A percentile compares a stretch with the other conserved stretches of the same genome.
These are phyloP conservation scores for Penicillium decumbens DNA, from an alignment of 2,329 filamentous ascomycete genomes.

Conservation along the genomic window DNA sequence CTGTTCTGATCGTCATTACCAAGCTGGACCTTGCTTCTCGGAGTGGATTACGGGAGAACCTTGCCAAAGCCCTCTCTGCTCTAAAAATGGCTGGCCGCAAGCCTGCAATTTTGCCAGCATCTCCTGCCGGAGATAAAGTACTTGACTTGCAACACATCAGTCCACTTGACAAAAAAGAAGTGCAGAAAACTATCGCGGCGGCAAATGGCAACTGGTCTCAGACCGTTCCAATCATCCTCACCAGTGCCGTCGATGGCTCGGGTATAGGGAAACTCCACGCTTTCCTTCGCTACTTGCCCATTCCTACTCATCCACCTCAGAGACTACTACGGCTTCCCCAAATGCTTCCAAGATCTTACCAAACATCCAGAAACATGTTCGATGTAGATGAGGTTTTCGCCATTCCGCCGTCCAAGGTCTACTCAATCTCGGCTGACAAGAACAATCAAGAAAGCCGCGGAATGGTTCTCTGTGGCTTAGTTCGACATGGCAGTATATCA, in stretches of 20 bases:
- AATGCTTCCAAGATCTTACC: conserved; percentile 18
- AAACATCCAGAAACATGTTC: conserved; percentile 65
- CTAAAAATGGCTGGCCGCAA: conserved; percentile 71
- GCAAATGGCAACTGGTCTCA: conserved; percentile 39
- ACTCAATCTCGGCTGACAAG: conserved; percentile 39
- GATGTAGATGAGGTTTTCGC: conserved; percentile 89
- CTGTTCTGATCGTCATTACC: conserved; percentile 77
- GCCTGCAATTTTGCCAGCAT: conserved; percentile 62
- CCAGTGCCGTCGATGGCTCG: conserved; percentile 77
- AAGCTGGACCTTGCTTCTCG: conserved; percentile 85
- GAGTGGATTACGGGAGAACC: conserved; percentile 61
- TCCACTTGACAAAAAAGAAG: conserved; percentile 53
- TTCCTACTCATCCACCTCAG: conserved; percentile 48
- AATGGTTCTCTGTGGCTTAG: conserved; percentile 76
- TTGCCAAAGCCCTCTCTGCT: conserved; percentile 68
- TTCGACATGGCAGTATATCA: conserved; percentile 71
- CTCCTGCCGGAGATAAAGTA: conserved; percentile 45
- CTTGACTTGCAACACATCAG: conserved; percentile 56
- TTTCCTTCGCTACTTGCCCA: conserved; percentile 69
- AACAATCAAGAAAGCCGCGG: conserved; percentile 49
- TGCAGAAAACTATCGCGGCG: conserved; percentile 51
- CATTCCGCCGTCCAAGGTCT: conserved; percentile 60
- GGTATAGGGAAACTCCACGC: conserved; percentile 80
- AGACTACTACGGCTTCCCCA: conserved; percentile 20
- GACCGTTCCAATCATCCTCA: conserved; percentile 78